A percentile compares a stretch with the other conserved stretches of the same genome.
These are phyloP conservation scores for Citrus sinensis DNA, from an alignment of 345 rosid genomes.

Conservation along the genomic window DVS_A1.0 CM039167.1:13302501-13303000, in stretches of 20 bases:
- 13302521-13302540: background rate
- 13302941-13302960: too few species aligned
- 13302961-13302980: background rate
- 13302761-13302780: background rate
- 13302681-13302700: background rate
- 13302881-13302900: background rate
- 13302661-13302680: background rate
- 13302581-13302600: background rate
- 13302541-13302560: background rate
- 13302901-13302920: too few species aligned
- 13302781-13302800: background rate
- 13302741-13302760: background rate
- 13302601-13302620: background rate
- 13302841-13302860: background rate
- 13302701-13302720: background rate
- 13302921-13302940: background rate
- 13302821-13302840: background rate
- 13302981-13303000: background rate
- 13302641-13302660: background rate
- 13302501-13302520: background rate
- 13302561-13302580: background rate
- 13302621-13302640: background rate
- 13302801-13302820: background rate
- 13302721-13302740: background rate
- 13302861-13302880: conserved; percentile 10